A percentile compares a stretch with the other conserved stretches of the same genome.
phyloP scores from a whole-genome alignment of 768 basidiomycete species.

The Phlegmacium glaucopus region DNA sequence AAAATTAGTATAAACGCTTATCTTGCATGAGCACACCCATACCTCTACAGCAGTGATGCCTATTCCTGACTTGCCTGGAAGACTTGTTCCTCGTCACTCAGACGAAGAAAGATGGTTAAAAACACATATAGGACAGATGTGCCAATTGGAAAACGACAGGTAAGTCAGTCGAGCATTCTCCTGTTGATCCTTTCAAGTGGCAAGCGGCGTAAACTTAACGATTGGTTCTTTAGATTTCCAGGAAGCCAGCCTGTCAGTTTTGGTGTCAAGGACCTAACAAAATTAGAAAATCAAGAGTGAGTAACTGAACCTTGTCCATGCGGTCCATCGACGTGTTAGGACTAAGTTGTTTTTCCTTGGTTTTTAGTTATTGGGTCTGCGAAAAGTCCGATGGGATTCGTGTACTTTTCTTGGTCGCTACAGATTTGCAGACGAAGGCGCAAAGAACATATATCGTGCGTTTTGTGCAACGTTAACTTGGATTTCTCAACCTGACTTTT shows the following conservation, averaged over 20 bases:
- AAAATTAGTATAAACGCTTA: constrained; percentile 7
- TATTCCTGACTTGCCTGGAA: constrained; percentile 73
- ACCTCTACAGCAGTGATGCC: constrained; percentile 38
- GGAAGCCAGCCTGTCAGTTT: constrained; percentile 97
- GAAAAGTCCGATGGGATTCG: constrained; percentile 98
- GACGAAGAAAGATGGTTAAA: constrained; percentile 68
- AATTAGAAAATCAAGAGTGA: constrained; percentile 84
- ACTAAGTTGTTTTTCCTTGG: not conserved
- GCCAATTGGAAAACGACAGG: constrained; percentile 60
- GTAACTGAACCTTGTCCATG: constrained; percentile 19
- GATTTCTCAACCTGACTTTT: not conserved
- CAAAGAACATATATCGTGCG: constrained; percentile 78
- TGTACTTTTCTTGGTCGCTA: constrained; percentile 77
- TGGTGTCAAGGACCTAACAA: constrained; percentile 58
- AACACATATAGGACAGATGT: constrained; percentile 57
- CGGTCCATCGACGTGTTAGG: not conserved
- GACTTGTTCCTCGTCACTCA: constrained; percentile 48
- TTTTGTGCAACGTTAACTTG: constrained; percentile 5
- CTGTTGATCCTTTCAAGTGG: not conserved
- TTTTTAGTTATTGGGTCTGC: constrained; percentile 92
- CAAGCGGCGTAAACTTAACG: constrained; percentile 13
- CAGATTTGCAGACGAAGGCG: constrained; percentile 45
- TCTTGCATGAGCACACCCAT: constrained; percentile 16
- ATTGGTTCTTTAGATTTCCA: constrained; percentile 64
- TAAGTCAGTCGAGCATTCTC: constrained; percentile 26